Percentiles rank a stretch among this genome's conserved stretches.
phyloP scores from a whole-genome alignment of 2,329 filamentous ascomycete species.

The Fusarium nurragi region DNA sequence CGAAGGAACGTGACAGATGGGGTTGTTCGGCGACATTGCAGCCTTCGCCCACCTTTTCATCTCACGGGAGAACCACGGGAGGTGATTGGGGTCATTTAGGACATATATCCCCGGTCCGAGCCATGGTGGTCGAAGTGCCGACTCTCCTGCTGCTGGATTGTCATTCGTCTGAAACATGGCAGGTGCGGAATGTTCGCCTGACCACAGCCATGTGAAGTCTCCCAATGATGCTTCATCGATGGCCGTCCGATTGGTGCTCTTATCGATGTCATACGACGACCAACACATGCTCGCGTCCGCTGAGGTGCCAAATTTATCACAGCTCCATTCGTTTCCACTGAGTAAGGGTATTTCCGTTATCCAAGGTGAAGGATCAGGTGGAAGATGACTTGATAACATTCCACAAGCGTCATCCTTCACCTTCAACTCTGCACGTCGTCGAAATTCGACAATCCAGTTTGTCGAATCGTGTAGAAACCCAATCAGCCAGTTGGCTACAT shows the following conservation, averaged over 20 bases:
- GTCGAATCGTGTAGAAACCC: constrained; percentile 14
- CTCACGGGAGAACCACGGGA: constrained; percentile 40
- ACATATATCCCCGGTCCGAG: constrained; percentile 29
- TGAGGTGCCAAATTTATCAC: not conserved
- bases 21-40: constrained; percentile 48
- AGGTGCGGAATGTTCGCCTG: not conserved
- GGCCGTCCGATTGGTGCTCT: not conserved
- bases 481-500: constrained; percentile 29
- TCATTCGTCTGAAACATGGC: not conserved
- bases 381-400: not conserved
- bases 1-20: constrained; percentile 46
- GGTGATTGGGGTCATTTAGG: constrained; percentile 43
- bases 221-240: not conserved
- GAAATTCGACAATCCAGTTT: constrained; percentile 17
- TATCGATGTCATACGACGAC: not conserved
- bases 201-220: constrained; percentile 3
- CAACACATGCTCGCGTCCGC: not conserved
- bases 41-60: constrained; percentile 43
- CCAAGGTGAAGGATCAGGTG: not conserved
- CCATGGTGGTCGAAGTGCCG: constrained; percentile 25
- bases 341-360: not conserved
- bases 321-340: not conserved
- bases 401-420: not conserved
- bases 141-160: not conserved
- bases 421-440: constrained; percentile 3